Percentiles rank a stretch among this genome's conserved stretches.
Evolutionary conservation across 2,329 filamentous ascomycete genomes (phyloP).

Genomic region (Apiospora phragmitis): DNA sequence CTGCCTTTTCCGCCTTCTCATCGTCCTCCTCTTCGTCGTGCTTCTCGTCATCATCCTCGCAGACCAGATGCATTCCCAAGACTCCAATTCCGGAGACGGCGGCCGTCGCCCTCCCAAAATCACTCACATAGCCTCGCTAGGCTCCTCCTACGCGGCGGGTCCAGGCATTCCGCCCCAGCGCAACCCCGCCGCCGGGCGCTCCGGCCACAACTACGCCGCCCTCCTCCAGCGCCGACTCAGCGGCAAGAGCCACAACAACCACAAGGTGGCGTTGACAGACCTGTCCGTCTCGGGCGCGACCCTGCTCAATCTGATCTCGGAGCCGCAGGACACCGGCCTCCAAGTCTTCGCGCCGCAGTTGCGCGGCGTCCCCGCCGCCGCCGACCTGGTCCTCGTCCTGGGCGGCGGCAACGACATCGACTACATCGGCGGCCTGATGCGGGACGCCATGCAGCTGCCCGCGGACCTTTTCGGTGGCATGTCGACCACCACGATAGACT

Average conservation of each 20-base stretch:
- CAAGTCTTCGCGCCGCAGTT: slow-evolving; percentile 36
- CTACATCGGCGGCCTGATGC: slow-evolving; percentile 36
- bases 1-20: not conserved
- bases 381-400: slow-evolving; percentile 37
- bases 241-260: slow-evolving; percentile 14
- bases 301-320: slow-evolving; percentile 36
- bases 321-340: slow-evolving; percentile 30
- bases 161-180: slow-evolving; percentile 34
- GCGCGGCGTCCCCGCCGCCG: slow-evolving; percentile 31
- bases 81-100: not conserved
- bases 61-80: not conserved
- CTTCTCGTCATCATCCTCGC: not conserved
- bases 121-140: slow-evolving; percentile 28
- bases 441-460: slow-evolving; percentile 10
- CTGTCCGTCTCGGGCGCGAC: slow-evolving; percentile 38
- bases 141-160: slow-evolving; percentile 33
- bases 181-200: slow-evolving; percentile 30
- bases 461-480: not conserved
- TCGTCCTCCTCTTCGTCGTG: not conserved
- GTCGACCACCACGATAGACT: slow-evolving; percentile 10
- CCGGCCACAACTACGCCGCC: slow-evolving; percentile 37
- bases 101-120: not conserved
- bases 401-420: slow-evolving; percentile 40
- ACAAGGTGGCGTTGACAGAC: slow-evolving; percentile 25
- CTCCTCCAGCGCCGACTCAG: slow-evolving; percentile 28